Evolutionary conservation across 2,329 filamentous ascomycete genomes (phyloP), one percentile per base, ranked within the genome.

Genomic region (Ascochyta viciae-villosae): DNA sequence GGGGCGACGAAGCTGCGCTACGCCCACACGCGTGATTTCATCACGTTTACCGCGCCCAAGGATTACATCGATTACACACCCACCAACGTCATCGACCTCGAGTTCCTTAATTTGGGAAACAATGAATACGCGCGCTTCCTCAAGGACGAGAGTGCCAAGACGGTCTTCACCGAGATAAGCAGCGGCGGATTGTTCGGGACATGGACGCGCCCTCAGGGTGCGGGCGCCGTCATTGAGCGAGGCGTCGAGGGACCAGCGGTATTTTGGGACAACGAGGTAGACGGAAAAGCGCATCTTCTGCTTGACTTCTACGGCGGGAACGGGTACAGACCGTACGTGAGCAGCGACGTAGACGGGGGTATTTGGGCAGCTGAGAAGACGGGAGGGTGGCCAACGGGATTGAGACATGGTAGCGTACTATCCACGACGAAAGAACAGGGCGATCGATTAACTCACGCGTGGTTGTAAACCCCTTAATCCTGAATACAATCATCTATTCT

Each of bases 21-120:
- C 64, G 81, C 83, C 19, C 79, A 85, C 68, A 86, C 84, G 1
- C 74, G 70, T 43, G 83, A 86, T 71, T 86, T 86, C 63, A 73
- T 74, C 42, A 83, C 79, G 1, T 86, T 86, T 64, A 77, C 75
- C 16, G 34, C 77, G 1, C 81, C 84, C 0, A 68, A 80, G 57
- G 82, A 82, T 6, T 83, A 82, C 61, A 80, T 85, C 65, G 77
- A 82, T 67, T 74, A 78, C 39, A 68, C 75, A 1, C 78, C 79
- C 0, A 82, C 77, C 46, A 76, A 81, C 54, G 75, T 83, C 47
- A 85, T 85, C 64, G 82, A 85, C 62, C 74, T 87, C n/a, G 83
- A 85, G 61, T 82, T 88, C 68, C 74, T 84, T 3, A 72, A 78
- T 1, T 69, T 83, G 1, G 77, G 78, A 13, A 62, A 62, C 31